Percentiles rank a stretch among this genome's conserved stretches.
Conservation (phyloP, 2,329 filamentous ascomycete genomes). For the Paraconiothyrium sp. region DNA sequence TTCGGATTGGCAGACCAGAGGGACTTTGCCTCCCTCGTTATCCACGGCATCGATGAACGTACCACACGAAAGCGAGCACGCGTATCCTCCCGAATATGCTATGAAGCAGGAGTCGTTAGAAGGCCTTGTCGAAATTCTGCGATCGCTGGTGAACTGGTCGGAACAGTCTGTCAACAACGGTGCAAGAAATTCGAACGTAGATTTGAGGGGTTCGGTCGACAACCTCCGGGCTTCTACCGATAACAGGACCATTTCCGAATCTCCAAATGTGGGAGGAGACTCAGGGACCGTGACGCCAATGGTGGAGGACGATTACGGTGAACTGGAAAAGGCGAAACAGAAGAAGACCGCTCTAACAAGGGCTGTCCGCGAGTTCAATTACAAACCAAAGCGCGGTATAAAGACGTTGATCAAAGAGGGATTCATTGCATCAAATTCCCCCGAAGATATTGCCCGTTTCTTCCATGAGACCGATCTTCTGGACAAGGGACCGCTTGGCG, state of each 20-base stretch:
- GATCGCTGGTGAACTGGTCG: constrained; percentile 94
- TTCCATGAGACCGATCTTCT: constrained; percentile 82
- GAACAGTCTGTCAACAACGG: constrained; percentile 68
- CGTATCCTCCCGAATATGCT: constrained; percentile 87
- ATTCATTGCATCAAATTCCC: constrained; percentile 82
- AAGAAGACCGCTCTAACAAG: constrained; percentile 91
- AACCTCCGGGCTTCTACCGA: constrained; percentile 80
- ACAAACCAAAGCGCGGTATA: constrained; percentile 94
- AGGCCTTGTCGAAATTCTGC: constrained; percentile 84
- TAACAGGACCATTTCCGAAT: constrained; percentile 67
- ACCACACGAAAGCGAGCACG: constrained; percentile 67
- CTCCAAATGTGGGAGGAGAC: constrained; percentile 66
- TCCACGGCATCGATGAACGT: constrained; percentile 77
- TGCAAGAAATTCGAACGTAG: constrained; percentile 53
- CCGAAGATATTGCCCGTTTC: constrained; percentile 86
- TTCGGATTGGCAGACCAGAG: constrained; percentile 85
- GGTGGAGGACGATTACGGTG: constrained; percentile 86
- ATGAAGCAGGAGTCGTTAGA: constrained; percentile 91
- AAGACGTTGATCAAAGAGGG: constrained; percentile 84
- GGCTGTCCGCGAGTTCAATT: constrained; percentile 92
- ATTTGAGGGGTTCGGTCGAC: constrained; percentile 64
- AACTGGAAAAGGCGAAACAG: constrained; percentile 94
- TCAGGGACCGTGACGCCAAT: constrained; percentile 53
- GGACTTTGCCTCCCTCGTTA: constrained; percentile 86
- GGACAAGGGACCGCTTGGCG: constrained; percentile 91